A percentile compares a stretch with the other conserved stretches of the same genome.
These are phyloP conservation scores for Entomortierella parvispora DNA, from an alignment of 192 early-diverging fungal genomes.

Conservation along the genomic window DNA sequence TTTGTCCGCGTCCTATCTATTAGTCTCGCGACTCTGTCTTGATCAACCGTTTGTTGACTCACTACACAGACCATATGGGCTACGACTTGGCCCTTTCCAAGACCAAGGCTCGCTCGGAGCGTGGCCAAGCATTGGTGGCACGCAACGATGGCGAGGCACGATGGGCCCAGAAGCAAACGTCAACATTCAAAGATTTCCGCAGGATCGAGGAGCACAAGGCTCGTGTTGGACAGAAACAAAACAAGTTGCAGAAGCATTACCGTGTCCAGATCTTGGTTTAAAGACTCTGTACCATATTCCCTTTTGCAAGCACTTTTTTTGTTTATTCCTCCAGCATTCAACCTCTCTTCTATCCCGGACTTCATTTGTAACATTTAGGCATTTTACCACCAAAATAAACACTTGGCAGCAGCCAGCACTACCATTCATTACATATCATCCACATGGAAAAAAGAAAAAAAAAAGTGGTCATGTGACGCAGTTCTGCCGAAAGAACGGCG, in stretches of 20 bases:
- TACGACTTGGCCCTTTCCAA: slow-evolving; percentile 54
- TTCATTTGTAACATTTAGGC: no score
- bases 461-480: no score
- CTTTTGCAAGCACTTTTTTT: no score
- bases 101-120: slow-evolving; percentile 52
- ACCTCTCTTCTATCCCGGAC: no score
- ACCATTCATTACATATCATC: no score
- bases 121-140: slow-evolving; percentile 51
- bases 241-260: slow-evolving; percentile 90
- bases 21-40: slow-evolving; percentile 77
- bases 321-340: no score
- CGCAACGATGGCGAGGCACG: slow-evolving; percentile 49
- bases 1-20: slow-evolving; percentile 9
- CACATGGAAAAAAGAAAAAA: no score
- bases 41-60: slow-evolving; percentile 80
- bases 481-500: no score
- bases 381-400: no score
- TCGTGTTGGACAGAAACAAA: slow-evolving; percentile 76
- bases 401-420: no score
- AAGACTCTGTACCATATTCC: background rate
- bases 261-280: slow-evolving; percentile 78
- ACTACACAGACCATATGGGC: slow-evolving; percentile 66
- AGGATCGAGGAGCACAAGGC: slow-evolving; percentile 69
- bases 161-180: slow-evolving; percentile 57
- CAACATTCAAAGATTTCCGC: slow-evolving; percentile 70